Conservation (phyloP, 1,284 basidiomycete species). For the Tylopilus orsonianus region DNA sequence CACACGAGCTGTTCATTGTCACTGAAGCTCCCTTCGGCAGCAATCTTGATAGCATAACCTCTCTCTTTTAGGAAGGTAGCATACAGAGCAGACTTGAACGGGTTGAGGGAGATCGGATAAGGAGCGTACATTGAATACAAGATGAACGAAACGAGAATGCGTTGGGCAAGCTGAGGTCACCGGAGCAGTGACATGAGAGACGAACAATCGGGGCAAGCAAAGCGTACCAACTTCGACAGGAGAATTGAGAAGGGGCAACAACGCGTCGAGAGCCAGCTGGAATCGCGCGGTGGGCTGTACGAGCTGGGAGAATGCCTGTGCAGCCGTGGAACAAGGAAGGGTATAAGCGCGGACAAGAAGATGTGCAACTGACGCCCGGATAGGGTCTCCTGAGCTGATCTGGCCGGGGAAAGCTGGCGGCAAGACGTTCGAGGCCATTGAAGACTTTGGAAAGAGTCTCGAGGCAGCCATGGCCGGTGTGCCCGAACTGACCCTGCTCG, state of each 20-base stretch:
- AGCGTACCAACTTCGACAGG: conserved; percentile 48
- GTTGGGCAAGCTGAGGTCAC: conserved; percentile 53
- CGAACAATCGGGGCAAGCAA: conserved; percentile 3
- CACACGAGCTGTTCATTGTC: conserved; percentile 75
- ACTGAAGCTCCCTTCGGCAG: conserved; percentile 50
- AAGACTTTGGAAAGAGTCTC: conserved; percentile 33
- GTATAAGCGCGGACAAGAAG: conserved; percentile 61
- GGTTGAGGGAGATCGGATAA: conserved; percentile 73
- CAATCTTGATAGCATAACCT: conserved; percentile 51
- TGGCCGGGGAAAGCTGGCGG: conserved; percentile 32
- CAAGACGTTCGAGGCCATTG: conserved; percentile 22
- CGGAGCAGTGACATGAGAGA: conserved; percentile 15
- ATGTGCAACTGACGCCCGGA: conserved; percentile 55
- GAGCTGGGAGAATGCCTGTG: conserved; percentile 67
- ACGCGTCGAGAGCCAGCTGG: conserved; percentile 73
- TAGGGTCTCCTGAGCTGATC: conserved; percentile 38
- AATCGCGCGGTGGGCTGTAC: conserved; percentile 71
- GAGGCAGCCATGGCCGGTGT: conserved; percentile 29
- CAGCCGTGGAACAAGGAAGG: conserved; percentile 70
- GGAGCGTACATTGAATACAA: conserved; percentile 74
- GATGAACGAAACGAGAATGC: conserved; percentile 74
- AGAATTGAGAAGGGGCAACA: conserved; percentile 65
- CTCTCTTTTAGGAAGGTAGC: conserved; percentile 65
- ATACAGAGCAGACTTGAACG: conserved; percentile 69
- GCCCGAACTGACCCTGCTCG: conserved; percentile 31